Base-by-base conservation (phyloP, 305 asterid genomes). In the Coffea humblotiana region DNA sequence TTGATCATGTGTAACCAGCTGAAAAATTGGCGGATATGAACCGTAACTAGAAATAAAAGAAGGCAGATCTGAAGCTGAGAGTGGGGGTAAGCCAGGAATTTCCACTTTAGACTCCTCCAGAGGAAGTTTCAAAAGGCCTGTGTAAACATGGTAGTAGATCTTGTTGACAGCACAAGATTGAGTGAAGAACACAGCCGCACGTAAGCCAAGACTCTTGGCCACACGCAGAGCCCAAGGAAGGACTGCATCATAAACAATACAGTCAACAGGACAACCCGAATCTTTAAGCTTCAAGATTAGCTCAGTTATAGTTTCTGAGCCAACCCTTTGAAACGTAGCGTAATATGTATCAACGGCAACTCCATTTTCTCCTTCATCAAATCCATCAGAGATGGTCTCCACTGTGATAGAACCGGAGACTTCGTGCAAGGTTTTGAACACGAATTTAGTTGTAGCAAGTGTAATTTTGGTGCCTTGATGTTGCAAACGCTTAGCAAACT, bases 131-230 rank as follows among this genome's bases (percentile, higher is more conserved):
- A 83, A 1, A 12, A 67, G 60, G 80, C 85, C 85, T 82, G 43
- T 37, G 43, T 37, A 37, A 37, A 37, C 43, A 37, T 37, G 43
- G 6, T 37, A 37, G 43, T 37, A 88, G 4, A 90, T 82, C 0
- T 72, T 81, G 2, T 74, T 78, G 67, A 90, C 91, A n/a, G 86
- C 86, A 87, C 89, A 86, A 19, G 89, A 79, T 84, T 87, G 90
- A 0, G 92, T 88, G 83, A 87, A 88, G 14, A 90, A 88, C 0
- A 86, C 91, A 35, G 90, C 94, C 63, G 66, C 83, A 0, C 6
- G 3, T 0, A 77, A 23, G 19, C 89, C 88, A 25, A 75, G 6
- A 6, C 72, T 77, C 63, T 81, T 82, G 45, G 84, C 86, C 51
- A 88, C 91, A 32, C 72, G 86, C 51, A 82, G 71, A 11, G 37